phyloP scores from a whole-genome alignment of 805 yeast species.

The Candida patagonica region DNA sequence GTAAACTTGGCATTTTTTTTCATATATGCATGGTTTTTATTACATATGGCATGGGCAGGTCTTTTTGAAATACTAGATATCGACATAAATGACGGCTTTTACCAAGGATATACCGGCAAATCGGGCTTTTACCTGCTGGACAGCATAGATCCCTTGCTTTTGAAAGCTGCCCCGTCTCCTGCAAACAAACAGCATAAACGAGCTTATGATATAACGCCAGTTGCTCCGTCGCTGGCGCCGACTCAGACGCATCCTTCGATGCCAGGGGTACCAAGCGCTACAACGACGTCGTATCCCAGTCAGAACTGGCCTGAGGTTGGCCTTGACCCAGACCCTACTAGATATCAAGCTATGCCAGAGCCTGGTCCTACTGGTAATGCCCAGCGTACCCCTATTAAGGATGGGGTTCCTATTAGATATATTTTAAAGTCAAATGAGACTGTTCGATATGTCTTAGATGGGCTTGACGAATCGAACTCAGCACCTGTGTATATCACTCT shows the following conservation, averaged over 20 bases:
- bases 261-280: not conserved
- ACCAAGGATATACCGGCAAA: too few species aligned
- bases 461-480: conserved; percentile 6
- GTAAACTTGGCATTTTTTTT: too few species aligned
- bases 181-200: not conserved
- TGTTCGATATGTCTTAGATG: conserved; percentile 18
- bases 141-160: not conserved
- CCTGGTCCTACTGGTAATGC: conserved; percentile 3
- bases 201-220: not conserved
- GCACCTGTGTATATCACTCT: conserved; percentile 28
- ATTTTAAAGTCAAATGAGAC: conserved; percentile 28
- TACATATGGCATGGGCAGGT: too few species aligned
- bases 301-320: conserved; percentile 1
- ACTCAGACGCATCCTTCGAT: not conserved
- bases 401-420: conserved; percentile 14
- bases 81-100: too few species aligned
- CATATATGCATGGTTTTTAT: too few species aligned
- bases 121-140: not conserved
- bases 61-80: too few species aligned
- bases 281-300: not conserved
- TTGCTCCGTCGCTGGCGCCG: conserved; percentile 1
- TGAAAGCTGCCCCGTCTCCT: not conserved
- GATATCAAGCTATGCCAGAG: not conserved
- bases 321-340: not conserved
- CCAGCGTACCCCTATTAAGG: conserved; percentile 23